Conservation (phyloP, 2,329 filamentous ascomycete genomes). For the Hymenoscyphus fraxineus region DNA sequence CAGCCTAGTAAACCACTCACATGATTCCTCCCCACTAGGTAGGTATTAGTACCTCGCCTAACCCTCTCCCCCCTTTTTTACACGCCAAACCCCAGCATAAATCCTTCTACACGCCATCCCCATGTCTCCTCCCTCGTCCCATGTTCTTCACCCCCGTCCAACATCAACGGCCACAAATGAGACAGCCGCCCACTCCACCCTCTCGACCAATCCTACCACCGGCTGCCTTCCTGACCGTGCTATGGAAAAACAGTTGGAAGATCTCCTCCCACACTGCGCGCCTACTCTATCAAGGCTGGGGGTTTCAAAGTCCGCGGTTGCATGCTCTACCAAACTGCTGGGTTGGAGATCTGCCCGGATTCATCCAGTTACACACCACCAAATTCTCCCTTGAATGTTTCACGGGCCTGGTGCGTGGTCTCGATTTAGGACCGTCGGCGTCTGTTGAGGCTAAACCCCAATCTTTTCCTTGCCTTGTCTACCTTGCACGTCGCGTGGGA, state of each 20-base stretch:
- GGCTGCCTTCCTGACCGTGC: conserved; percentile 4
- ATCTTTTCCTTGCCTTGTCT: conserved; percentile 13
- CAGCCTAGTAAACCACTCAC: conserved; percentile 1
- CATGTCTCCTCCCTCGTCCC: background rate
- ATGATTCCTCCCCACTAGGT: background rate
- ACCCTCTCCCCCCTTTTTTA: background rate
- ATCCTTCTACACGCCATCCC: background rate
- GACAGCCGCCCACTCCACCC: conserved; percentile 15
- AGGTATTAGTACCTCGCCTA: background rate
- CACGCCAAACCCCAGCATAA: background rate
- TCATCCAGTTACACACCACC: conserved; percentile 14
- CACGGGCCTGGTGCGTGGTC: conserved; percentile 16
- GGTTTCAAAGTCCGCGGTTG: conserved; percentile 4
- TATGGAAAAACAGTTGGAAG: conserved; percentile 13
- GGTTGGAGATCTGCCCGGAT: background rate
- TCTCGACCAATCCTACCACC: conserved; percentile 11
- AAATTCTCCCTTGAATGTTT: conserved; percentile 20
- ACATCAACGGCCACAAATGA: conserved; percentile 12
- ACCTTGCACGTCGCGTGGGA: background rate
- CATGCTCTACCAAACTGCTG: conserved; percentile 8
- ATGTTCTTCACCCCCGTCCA: background rate
- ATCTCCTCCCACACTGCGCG: conserved; percentile 11
- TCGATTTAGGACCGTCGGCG: conserved; percentile 27
- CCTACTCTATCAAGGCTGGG: conserved; percentile 12
- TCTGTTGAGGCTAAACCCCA: conserved; percentile 28